phyloP scores from a whole-genome alignment of 208 protist genomes.

The Porcisia deanei region DNA sequence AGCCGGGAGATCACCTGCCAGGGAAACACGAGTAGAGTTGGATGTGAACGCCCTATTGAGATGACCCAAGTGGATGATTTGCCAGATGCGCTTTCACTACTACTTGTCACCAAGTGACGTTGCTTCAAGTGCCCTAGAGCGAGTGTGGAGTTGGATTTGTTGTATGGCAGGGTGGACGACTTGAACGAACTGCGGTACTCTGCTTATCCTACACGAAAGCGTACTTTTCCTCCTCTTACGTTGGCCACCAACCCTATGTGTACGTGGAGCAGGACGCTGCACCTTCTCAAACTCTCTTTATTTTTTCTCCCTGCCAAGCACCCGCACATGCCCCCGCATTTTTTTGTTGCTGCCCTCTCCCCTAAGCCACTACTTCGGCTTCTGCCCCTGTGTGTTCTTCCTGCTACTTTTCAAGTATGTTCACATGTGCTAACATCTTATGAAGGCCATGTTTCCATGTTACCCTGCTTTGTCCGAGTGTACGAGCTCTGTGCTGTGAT shows the following conservation, averaged over 20 bases:
- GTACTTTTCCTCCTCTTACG: neutral
- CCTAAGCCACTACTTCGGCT: too few species aligned
- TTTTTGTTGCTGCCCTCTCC: too few species aligned
- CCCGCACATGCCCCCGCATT: too few species aligned
- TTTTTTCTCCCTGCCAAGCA: constrained; percentile 2
- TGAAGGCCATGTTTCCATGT: neutral
- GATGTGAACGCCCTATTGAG: too few species aligned
- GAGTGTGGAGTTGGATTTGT: neutral
- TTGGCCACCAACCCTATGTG: too few species aligned
- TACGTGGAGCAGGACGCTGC: too few species aligned
- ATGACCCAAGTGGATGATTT: too few species aligned
- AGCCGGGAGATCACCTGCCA: too few species aligned
- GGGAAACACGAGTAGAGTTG: too few species aligned
- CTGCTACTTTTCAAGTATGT: neutral
- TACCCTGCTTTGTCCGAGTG: neutral
- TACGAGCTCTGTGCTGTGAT: neutral
- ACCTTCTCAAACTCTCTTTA: constrained; percentile 1
- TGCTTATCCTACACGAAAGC: neutral
- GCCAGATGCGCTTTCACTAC: neutral
- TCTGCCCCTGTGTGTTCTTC: too few species aligned
- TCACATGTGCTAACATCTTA: neutral
- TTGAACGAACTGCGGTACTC: neutral
- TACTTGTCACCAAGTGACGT: neutral
- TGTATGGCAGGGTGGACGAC: neutral
- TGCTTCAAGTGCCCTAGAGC: neutral